Base-by-base conservation (phyloP, 331 rosid species). In the Phaseolus coccineus region DNA sequence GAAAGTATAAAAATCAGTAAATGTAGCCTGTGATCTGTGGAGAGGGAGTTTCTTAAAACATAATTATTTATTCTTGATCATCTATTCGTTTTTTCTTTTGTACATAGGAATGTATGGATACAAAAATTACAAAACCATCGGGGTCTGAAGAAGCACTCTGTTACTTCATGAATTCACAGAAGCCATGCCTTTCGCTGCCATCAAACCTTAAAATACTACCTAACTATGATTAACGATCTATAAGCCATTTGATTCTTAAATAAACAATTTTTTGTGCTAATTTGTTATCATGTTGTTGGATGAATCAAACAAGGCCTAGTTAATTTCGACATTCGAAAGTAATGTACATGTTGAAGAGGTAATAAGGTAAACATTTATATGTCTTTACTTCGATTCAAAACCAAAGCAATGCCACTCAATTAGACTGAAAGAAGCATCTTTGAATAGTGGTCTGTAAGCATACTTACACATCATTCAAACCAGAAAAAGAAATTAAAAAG, bases 21-120 rank as follows among this genome's bases (percentile, higher is more conserved):
- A 33, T 71, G 52, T 12, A 80, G 76, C 57, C 28, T 39, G 5
- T 74, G 74, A 82, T 73, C 22, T 74, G 73, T 33, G 33, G 73
- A 61, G 73, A 61, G 68, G 71, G 76, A 14, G 51, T 71, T 58
- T 39, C 53, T 73, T 51, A 74, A 66, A 75, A 66, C 85, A 66
- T 76, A 76, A 67, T 76, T 71, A 61, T 59, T 73, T 68, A 79
- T 81, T 88, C 71, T 79, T 84, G 40, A 64, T 77, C 82, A 71
- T 82, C 73, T 55, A 74, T 81, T 86, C 74, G 77, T 85, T 35
- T 35, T 5, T 33, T 84, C 71, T 83, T 84, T 80, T 91, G 91
- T 89, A 86, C 74, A 87, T 94, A 87, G 88, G 82, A 69, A 80
- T 69, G 86, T 80, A 71, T 57, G 44, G 35, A 64, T 64, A 67